phyloP scores from a whole-genome alignment of 257 asterid species.

The Petrea volubilis region DNA sequence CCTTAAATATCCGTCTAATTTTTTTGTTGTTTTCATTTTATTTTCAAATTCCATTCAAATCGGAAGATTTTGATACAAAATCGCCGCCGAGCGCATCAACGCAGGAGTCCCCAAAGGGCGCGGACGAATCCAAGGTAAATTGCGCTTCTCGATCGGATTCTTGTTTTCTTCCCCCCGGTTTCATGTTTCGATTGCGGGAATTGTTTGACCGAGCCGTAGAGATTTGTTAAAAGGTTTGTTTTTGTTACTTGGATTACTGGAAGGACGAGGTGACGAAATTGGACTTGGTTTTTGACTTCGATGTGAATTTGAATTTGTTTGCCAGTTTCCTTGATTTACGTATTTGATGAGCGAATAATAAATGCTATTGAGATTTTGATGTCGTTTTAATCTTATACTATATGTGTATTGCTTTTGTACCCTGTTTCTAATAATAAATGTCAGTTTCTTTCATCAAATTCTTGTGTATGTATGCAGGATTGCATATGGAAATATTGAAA shows the following conservation, averaged over 20 bases:
- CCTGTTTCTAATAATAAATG: not conserved
- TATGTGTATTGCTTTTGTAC: not conserved
- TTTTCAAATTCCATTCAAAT: slow-evolving; percentile 25
- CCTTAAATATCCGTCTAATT: slow-evolving; percentile 9
- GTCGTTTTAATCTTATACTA: slow-evolving; percentile 17
- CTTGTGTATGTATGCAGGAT: not conserved
- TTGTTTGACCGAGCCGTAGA: slow-evolving; percentile 26
- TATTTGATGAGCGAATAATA: slow-evolving; percentile 1
- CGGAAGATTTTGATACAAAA: slow-evolving; percentile 60
- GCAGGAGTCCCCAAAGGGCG: slow-evolving; percentile 44
- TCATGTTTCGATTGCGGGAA: slow-evolving; percentile 14
- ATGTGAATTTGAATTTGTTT: not conserved
- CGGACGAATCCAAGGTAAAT: slow-evolving; percentile 61
- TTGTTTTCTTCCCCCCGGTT: not conserved
- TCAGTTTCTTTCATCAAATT: not conserved
- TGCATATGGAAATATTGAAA: not conserved
- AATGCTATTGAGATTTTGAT: not conserved
- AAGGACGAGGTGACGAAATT: slow-evolving; percentile 14
- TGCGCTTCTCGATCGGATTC: slow-evolving; percentile 7
- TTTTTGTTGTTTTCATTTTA: slow-evolving; percentile 10
- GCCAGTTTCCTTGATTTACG: slow-evolving; percentile 8
- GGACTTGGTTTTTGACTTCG: slow-evolving; percentile 25
- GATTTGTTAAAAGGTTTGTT: not conserved
- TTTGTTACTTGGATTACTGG: slow-evolving; percentile 19
- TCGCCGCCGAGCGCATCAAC: slow-evolving; percentile 49